Conservation (phyloP, 257 asterid species). For the Solanum dulcamara region DNA sequence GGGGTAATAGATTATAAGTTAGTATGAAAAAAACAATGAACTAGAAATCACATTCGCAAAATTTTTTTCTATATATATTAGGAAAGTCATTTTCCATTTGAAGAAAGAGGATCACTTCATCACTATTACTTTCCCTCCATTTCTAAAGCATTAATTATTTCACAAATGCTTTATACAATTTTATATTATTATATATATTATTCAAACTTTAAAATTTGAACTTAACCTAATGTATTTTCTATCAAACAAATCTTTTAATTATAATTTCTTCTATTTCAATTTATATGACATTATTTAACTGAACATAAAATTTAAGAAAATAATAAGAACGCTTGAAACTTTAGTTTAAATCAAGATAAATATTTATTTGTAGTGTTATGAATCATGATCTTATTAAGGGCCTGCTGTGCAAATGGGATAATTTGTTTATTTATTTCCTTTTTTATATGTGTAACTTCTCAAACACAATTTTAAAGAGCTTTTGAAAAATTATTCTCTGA, state of each 20-base stretch:
- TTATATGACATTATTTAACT: neutral
- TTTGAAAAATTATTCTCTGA: conserved; percentile 5
- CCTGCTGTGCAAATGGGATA: neutral
- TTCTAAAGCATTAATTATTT: too few species aligned
- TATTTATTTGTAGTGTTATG: neutral
- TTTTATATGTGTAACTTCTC: conserved; percentile 5
- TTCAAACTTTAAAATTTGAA: neutral
- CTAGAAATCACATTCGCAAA: too few species aligned
- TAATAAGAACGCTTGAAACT: neutral
- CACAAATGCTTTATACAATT: too few species aligned
- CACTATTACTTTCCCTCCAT: too few species aligned
- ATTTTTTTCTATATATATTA: too few species aligned
- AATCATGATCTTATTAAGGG: neutral
- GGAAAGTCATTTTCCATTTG: too few species aligned
- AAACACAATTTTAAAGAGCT: neutral
- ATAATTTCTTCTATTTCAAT: neutral
- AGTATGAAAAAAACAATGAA: too few species aligned
- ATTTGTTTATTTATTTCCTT: neutral
- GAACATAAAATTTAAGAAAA: neutral
- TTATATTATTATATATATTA: too few species aligned
- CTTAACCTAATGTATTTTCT: neutral
- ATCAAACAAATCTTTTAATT: neutral
- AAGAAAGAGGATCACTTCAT: too few species aligned
- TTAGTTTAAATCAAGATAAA: neutral
- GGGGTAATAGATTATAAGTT: too few species aligned